Evolutionary conservation across 2,329 filamentous ascomycete species (phyloP).

Genomic region (Penicillium brasilianum): DNA sequence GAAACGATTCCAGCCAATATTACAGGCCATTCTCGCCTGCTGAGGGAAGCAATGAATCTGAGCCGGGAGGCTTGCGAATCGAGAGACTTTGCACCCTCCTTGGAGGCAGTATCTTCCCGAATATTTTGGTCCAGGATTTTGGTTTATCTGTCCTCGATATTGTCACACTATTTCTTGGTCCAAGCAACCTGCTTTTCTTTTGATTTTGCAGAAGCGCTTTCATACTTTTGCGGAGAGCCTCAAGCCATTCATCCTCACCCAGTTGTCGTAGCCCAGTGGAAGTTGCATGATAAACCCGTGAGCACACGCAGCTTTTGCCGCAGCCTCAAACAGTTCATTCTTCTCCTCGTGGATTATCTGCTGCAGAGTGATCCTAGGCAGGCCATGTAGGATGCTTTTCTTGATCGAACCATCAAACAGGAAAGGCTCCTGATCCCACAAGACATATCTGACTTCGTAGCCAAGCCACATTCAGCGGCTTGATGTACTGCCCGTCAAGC

Average conservation of each 20-base stretch:
- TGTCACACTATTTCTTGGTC: background rate
- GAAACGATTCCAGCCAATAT: conserved; percentile 77
- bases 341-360: conserved; percentile 66
- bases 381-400: conserved; percentile 85
- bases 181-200: background rate
- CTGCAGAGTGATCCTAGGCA: conserved; percentile 83
- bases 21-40: conserved; percentile 69
- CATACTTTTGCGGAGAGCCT: conserved; percentile 67
- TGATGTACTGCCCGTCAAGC: conserved; percentile 84
- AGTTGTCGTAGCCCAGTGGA: conserved; percentile 87
- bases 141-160: conserved; percentile 74
- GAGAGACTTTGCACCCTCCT: conserved; percentile 47
- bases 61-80: conserved; percentile 56
- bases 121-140: conserved; percentile 91
- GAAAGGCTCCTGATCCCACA: conserved; percentile 89
- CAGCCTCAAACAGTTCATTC: conserved; percentile 72
- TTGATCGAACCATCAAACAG: conserved; percentile 89
- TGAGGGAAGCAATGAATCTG: conserved; percentile 75
- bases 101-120: background rate
- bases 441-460: conserved; percentile 69
- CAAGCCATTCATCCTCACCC: conserved; percentile 92
- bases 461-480: background rate
- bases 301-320: conserved; percentile 90
- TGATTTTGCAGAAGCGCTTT: background rate
- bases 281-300: conserved; percentile 85